phyloP scores from a whole-genome alignment of 106 monocot species.

The Cymbidium sinense region DNA sequence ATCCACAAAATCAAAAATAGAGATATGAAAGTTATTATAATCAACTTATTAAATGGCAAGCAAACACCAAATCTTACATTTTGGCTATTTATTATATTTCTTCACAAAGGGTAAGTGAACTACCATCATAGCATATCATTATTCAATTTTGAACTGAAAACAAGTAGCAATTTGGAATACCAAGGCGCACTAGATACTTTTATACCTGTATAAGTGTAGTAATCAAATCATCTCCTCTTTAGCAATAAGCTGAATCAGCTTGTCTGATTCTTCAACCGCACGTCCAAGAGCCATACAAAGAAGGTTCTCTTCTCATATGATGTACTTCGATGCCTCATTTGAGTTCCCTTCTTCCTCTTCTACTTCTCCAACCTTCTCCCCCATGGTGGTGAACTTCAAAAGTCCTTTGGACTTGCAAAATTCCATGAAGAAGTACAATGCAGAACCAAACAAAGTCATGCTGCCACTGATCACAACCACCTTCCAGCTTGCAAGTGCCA shows the following conservation, averaged over 20 bases:
- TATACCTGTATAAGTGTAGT: too few relatives aligned
- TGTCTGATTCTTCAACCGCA: neutral
- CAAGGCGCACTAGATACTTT: too few relatives aligned
- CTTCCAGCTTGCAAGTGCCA: slow-evolving; percentile 55
- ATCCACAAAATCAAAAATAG: too few relatives aligned
- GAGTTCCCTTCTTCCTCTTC: neutral
- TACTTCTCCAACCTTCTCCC: slow-evolving; percentile 15
- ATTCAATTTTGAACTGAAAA: too few relatives aligned
- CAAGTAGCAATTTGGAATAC: too few relatives aligned
- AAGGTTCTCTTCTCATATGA: neutral
- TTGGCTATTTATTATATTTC: too few relatives aligned
- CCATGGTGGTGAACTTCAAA: slow-evolving; percentile 27
- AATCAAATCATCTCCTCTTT: neutral
- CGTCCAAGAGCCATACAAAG: neutral
- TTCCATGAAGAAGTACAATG: slow-evolving; percentile 36
- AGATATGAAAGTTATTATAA: too few relatives aligned
- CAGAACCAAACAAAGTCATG: slow-evolving; percentile 40
- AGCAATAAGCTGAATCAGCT: neutral
- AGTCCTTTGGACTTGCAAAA: slow-evolving; percentile 35
- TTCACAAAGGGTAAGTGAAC: too few relatives aligned
- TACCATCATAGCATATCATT: too few relatives aligned
- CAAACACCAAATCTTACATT: too few relatives aligned
- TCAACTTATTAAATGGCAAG: too few relatives aligned
- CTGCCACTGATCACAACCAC: slow-evolving; percentile 48
- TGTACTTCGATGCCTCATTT: neutral